Evolutionary conservation across 2,329 filamentous ascomycete genomes (phyloP), one percentile per base, ranked within the genome.

Genomic region (Zalaria sp.): DNA sequence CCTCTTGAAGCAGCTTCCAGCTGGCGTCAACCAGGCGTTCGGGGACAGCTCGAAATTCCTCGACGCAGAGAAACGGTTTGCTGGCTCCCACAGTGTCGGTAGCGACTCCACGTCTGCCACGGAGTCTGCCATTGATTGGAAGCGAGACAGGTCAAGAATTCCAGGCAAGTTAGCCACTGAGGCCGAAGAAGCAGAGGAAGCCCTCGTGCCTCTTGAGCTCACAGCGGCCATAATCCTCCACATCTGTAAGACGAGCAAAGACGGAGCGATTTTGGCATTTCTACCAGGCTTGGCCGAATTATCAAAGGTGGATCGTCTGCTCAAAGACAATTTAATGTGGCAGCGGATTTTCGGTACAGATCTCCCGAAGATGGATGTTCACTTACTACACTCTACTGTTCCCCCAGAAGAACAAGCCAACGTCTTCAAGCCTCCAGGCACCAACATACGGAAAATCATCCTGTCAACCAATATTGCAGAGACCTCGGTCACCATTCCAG

Each of bases 381-480:
- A 62, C 45, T 55, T 63, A 31, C 57, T 73, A 7, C 70, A 73
- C 52, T 69, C 69, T 1, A 57, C 55, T 5, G 54, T 71, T 5
- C 58, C 61, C 1, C 48, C 47, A 9, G 59, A 63, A 8, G 60
- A 63, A 27, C 67, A 71, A 43, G 52, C 49, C 3, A 58, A 63
- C 3, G 49, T 72, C 9, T 65, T 69, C 43, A 51, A 61, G 3
- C 51, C 56, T 2, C 48, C 64, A 3, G 59, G 64, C 3, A 39
- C 46, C 18, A 65, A 63, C 10, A 61, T 60, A 37, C 61, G 70
- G 35, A 67, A 68, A 46, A 61, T 73, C 28, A 66, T 73, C 29
- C 53, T 73, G 5, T 59, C 67, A 3, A 72, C 68, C 0, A 68
- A 70, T 42, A 67, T 72, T 43, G 67, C 67, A 5, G 69, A 72